Conservation (phyloP, 1,284 basidiomycete genomes). For the Tylopilus sp. region DNA sequence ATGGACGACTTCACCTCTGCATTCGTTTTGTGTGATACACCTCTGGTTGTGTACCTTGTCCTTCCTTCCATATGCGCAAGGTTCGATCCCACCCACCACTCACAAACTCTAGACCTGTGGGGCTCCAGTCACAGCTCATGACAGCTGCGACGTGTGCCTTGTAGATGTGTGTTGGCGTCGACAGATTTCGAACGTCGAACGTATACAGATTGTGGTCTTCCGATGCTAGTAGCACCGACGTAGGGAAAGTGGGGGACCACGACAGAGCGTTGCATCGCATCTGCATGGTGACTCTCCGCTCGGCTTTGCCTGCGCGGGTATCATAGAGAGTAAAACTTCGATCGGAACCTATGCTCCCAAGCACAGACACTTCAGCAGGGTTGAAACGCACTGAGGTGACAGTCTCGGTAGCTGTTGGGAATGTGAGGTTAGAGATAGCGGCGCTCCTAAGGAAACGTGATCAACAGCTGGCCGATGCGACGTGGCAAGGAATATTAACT, state of each 20-base stretch:
- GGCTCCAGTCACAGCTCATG: slow-evolving; percentile 90
- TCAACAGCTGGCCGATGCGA: background rate
- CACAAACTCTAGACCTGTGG: slow-evolving; percentile 95
- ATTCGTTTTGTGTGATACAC: slow-evolving; percentile 99
- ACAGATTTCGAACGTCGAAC: slow-evolving; percentile 89
- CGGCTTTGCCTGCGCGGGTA: slow-evolving; percentile 92
- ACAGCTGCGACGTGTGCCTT: slow-evolving; percentile 97
- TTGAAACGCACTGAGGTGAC: slow-evolving; percentile 91
- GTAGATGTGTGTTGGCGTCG: slow-evolving; percentile 88
- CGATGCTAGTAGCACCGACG: slow-evolving; percentile 85
- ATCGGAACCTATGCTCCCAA: slow-evolving; percentile 92
- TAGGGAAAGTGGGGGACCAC: slow-evolving; percentile 97
- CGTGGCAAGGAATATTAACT: slow-evolving; percentile 40
- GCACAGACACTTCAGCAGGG: slow-evolving; percentile 86
- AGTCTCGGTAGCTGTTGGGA: slow-evolving; percentile 82
- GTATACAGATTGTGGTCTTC: slow-evolving; percentile 99
- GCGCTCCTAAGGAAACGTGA: slow-evolving; percentile 47
- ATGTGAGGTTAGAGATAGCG: slow-evolving; percentile 78
- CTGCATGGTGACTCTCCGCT: slow-evolving; percentile 88
- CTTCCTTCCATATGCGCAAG: slow-evolving; percentile 90
- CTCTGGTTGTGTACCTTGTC: slow-evolving; percentile 79
- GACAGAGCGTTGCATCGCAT: slow-evolving; percentile 86
- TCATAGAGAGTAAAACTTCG: slow-evolving; percentile 96
- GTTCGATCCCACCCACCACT: slow-evolving; percentile 97
- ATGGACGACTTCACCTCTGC: slow-evolving; percentile 66